These are phyloP conservation scores for Colletotrichum agaves DNA, from an alignment of 2,329 filamentous ascomycete genomes.

Conservation along the genomic window DNA sequence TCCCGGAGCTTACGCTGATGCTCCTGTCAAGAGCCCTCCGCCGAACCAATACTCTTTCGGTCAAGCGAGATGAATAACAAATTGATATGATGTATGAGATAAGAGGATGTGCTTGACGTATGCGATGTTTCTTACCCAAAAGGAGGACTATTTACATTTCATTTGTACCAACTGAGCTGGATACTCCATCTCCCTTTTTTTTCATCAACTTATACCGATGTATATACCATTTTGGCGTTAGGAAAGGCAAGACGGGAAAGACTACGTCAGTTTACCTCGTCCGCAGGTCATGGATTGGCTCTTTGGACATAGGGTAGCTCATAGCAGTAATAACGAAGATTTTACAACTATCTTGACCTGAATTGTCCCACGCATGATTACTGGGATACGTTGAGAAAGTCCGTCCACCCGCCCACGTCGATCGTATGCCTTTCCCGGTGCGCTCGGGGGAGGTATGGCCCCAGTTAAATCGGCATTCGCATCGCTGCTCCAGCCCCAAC, in stretches of 20 bases:
- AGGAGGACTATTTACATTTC: conserved; percentile 15
- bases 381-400: no score
- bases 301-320: conserved; percentile 16
- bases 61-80: conserved; percentile 41
- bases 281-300: conserved; percentile 12
- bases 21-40: conserved; percentile 63
- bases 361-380: not conserved
- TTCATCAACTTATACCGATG: conserved; percentile 19
- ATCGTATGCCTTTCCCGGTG: not conserved
- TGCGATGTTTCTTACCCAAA: conserved; percentile 12
- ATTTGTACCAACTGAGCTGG: conserved; percentile 36
- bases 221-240: conserved; percentile 39
- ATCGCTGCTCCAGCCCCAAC: no score
- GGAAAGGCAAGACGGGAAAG: conserved; percentile 34
- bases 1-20: conserved; percentile 80
- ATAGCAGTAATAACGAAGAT: conserved; percentile 30
- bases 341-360: conserved; percentile 23
- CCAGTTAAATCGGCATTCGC: conserved; percentile 13
- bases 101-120: conserved; percentile 1
- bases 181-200: conserved; percentile 1
- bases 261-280: conserved; percentile 8
- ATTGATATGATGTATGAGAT: conserved; percentile 22
- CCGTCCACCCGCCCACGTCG: not conserved
- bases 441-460: not conserved
- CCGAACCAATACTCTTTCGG: conserved; percentile 58